Percentiles rank a stretch among this genome's conserved stretches.
These are phyloP conservation scores for Rhodotorula sp. DNA, from an alignment of 1,284 basidiomycete genomes.

Conservation along the genomic window DNA sequence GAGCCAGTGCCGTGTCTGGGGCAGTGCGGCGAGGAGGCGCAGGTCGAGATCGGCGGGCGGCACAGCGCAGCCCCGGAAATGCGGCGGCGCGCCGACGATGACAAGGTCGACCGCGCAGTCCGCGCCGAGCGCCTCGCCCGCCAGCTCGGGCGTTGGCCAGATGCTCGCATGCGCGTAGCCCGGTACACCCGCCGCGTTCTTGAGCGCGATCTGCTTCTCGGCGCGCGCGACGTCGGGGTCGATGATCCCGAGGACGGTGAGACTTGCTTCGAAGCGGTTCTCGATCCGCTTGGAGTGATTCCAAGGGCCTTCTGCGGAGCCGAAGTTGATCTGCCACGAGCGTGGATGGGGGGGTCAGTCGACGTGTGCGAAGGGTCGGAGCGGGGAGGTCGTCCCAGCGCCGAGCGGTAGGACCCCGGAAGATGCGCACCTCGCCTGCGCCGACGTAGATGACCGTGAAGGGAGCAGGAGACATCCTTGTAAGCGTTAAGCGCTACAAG, in stretches of 20 bases:
- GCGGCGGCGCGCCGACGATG: slow-evolving; percentile 87
- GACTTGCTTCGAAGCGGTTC: slow-evolving; percentile 19
- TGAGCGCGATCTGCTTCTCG: slow-evolving; percentile 25
- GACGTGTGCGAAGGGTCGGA: no score
- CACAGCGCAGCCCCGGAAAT: slow-evolving; percentile 79
- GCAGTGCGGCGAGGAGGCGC: slow-evolving; percentile 68
- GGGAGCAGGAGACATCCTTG: neutral
- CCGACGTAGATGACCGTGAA: slow-evolving; percentile 9
- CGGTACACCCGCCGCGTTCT: slow-evolving; percentile 8
- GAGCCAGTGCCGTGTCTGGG: slow-evolving; percentile 25
- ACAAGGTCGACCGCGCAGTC: slow-evolving; percentile 51
- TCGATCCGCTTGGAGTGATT: slow-evolving; percentile 37
- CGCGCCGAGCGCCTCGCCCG: slow-evolving; percentile 14
- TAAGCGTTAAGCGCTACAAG: neutral
- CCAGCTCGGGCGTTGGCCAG: slow-evolving; percentile 33
- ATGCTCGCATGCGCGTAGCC: slow-evolving; percentile 15
- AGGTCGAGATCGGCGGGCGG: slow-evolving; percentile 83
- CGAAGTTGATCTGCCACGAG: slow-evolving; percentile 30
- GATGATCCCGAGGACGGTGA: slow-evolving; percentile 43
- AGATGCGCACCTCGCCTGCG: slow-evolving; percentile 1
- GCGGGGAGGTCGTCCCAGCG: neutral
- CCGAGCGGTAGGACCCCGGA: neutral
- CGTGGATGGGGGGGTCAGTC: neutral
- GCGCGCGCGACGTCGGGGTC: slow-evolving; percentile 42
- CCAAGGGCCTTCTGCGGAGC: slow-evolving; percentile 34